Percentiles rank a stretch among this genome's conserved stretches.
phyloP scores from a whole-genome alignment of 2,329 filamentous ascomycete genomes.

The Aspergillus quadricinctus region DNA sequence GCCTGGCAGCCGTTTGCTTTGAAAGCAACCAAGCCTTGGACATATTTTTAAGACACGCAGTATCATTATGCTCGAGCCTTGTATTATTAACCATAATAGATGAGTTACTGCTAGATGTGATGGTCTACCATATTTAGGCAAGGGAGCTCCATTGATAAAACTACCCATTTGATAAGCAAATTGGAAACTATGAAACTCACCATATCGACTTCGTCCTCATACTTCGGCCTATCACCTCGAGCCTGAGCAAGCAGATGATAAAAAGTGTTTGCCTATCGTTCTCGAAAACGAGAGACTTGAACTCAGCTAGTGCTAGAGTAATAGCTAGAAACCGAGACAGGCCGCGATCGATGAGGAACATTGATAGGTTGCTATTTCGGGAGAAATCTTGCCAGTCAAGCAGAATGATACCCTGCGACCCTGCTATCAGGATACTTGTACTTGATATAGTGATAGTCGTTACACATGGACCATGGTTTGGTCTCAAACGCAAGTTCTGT shows the following conservation, averaged over 20 bases:
- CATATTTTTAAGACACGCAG: background rate
- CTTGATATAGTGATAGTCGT: no score
- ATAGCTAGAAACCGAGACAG: background rate
- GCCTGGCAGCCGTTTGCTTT: background rate
- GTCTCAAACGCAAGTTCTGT: no score
- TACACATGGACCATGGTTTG: no score
- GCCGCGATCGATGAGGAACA: no score
- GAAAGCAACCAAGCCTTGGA: background rate
- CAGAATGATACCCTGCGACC: no score
- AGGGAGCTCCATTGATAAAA: background rate
- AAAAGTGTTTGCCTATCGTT: background rate
- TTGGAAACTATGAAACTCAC: background rate
- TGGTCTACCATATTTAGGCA: background rate
- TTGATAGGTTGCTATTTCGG: no score
- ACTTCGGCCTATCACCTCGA: background rate
- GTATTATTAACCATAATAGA: background rate
- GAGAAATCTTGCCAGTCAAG: no score
- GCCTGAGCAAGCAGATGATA: background rate
- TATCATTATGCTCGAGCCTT: background rate
- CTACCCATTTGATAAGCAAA: background rate
- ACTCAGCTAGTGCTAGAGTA: background rate
- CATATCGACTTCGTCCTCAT: background rate
- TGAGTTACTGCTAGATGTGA: background rate
- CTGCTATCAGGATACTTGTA: no score
- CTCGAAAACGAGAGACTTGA: background rate